phyloP scores from a whole-genome alignment of 129 eudicot genomes.

The Ambrosia artemisiifolia region DNA sequence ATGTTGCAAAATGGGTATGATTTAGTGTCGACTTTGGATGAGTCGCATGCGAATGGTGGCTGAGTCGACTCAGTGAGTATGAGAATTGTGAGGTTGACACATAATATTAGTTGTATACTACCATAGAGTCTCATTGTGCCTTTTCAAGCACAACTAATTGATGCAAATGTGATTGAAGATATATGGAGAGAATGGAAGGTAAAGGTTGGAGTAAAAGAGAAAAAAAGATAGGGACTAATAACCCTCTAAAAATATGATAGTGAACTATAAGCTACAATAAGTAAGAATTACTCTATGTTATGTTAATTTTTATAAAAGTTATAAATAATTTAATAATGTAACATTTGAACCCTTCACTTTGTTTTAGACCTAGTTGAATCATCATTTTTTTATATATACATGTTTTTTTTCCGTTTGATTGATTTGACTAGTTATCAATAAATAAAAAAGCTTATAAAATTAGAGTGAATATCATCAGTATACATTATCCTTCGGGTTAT shows the following conservation, averaged over 20 bases:
- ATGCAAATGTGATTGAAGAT: constrained; percentile 5
- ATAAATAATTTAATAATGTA: too few relatives aligned
- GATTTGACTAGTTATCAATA: too few relatives aligned
- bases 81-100: constrained; percentile 16
- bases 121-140: constrained; percentile 19
- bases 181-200: constrained; percentile 2
- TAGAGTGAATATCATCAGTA: too few relatives aligned
- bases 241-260: not conserved
- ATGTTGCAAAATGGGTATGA: constrained; percentile 51
- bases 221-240: not conserved
- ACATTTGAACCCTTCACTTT: too few relatives aligned
- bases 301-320: too few relatives aligned
- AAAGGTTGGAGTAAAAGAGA: not conserved
- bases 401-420: too few relatives aligned
- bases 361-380: too few relatives aligned
- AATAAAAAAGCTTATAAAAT: too few relatives aligned
- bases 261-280: not conserved
- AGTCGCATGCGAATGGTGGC: constrained; percentile 60
- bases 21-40: constrained; percentile 43
- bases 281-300: not conserved
- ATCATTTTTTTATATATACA: too few relatives aligned
- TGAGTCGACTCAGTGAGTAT: constrained; percentile 43
- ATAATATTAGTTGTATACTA: constrained; percentile 11
- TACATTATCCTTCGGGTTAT: too few relatives aligned
- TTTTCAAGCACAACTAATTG: not conserved